Conservation (phyloP, 345 rosid species). For the Passiflora organensis region DNA sequence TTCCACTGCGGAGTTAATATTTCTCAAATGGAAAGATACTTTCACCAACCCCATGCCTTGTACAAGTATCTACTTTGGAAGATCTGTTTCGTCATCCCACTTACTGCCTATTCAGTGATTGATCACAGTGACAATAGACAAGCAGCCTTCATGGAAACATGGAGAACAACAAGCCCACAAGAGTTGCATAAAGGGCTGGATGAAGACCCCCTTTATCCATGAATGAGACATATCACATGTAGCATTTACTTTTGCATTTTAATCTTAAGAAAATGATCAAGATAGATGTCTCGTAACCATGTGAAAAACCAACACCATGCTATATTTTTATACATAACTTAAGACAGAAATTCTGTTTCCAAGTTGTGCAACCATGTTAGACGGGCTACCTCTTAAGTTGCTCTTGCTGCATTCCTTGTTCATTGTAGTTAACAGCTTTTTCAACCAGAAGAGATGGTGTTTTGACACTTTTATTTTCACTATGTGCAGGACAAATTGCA, state of each 20-base stretch:
- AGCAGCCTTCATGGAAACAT: background rate
- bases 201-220: background rate
- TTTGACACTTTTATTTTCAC: slow-evolving; percentile 27
- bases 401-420: slow-evolving; percentile 51
- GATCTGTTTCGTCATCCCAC: background rate
- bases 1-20: background rate
- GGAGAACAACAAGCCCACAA: background rate
- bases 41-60: background rate
- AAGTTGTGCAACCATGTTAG: slow-evolving; percentile 6
- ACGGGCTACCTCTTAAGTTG: slow-evolving; percentile 52
- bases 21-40: background rate
- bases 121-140: background rate
- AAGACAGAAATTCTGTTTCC: background rate
- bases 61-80: background rate
- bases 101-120: no score
- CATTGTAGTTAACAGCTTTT: slow-evolving; percentile 36
- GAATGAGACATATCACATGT: background rate
- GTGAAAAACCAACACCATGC: background rate
- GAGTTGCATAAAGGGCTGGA: slow-evolving; percentile 1
- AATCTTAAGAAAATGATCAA: background rate
- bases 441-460: slow-evolving; percentile 25
- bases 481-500: slow-evolving; percentile 35
- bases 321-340: background rate
- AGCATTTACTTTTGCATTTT: background rate
- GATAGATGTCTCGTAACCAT: background rate